phyloP scores from a whole-genome alignment of 176 grass and related monocot genomes.

The Juncus effusus region DNA sequence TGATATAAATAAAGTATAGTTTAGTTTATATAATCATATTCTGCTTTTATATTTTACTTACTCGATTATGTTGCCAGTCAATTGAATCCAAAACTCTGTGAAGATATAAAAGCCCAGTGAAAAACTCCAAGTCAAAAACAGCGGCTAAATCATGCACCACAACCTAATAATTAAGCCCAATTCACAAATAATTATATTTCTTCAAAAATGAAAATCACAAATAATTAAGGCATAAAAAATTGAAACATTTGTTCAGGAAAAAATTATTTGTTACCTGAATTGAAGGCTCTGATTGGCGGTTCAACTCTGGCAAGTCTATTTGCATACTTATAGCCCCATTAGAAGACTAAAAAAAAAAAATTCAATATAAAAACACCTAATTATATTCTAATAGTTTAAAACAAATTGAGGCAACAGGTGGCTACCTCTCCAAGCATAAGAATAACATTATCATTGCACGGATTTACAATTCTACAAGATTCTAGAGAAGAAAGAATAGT shows the following conservation, averaged over 20 bases:
- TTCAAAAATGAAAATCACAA: conserved; percentile 24
- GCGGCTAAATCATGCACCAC: conserved; percentile 56
- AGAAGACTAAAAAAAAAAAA: conserved; percentile 41
- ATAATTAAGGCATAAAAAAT: conserved; percentile 28
- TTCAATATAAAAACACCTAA: conserved; percentile 33
- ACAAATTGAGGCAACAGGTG: background rate
- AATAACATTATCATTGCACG: conserved; percentile 51
- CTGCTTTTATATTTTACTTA: conserved; percentile 33
- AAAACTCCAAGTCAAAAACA: conserved; percentile 62
- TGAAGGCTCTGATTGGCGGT: conserved; percentile 47
- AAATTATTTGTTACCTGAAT: conserved; percentile 48
- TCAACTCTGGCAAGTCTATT: conserved; percentile 59
- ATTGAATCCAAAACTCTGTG: conserved; percentile 51
- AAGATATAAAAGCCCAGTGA: conserved; percentile 47
- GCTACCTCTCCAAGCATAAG: conserved; percentile 59
- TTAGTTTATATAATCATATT: background rate
- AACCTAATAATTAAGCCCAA: conserved; percentile 46
- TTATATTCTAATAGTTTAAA: conserved; percentile 15
- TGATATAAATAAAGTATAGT: background rate
- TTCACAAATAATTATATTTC: conserved; percentile 11
- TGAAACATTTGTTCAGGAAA: conserved; percentile 19
- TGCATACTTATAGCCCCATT: conserved; percentile 55
- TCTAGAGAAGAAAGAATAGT: conserved; percentile 61
- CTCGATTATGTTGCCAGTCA: conserved; percentile 81
- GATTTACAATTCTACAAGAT: conserved; percentile 65